Evolutionary conservation across 2,329 filamentous ascomycete genomes (phyloP), one percentile per base, ranked within the genome.

Genomic region (Alternaria sp.): DNA sequence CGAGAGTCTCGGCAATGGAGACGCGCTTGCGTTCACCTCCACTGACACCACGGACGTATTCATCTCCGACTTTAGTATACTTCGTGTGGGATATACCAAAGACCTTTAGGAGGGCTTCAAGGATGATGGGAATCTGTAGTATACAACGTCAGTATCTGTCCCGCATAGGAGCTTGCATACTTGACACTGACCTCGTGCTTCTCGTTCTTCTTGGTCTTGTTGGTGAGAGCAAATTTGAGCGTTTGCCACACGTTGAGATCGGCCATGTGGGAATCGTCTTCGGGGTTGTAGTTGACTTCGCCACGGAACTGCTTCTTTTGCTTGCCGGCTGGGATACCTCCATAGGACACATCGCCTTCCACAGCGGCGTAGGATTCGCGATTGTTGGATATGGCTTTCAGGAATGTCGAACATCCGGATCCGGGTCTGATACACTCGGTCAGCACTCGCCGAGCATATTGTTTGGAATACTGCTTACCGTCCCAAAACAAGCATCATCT

Each of bases 1-100:
- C 89, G 22, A 94, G 79, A 0, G 90, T 92, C 78, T 94, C 92
- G 2, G 90, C 90, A 65, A 94, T 93, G 22, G 88, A 67, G 54
- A 78, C 91, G 72, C 92, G 89, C 76, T 94, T 94, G 38, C 92
- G 82, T 79, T 95, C 92, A 59, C 92, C 92, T 69, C 92, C 92
- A 48, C 89, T 92, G 0, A 94, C 89, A 75, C 92, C 92, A 48
- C 90, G 86, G 7, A 89, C 85, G 69, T 83, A 87, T 63, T 90
- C 88, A 70, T 94, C 88, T n/a, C 92, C 92, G 2, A 94, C 90
- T 1, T 87, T 82, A 0, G 92, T 94, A 69, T 91, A 84, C 69
- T 86, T 88, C 1, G 91, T 93, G 71, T 94, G 92, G 12, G 83
- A 84, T 57, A 94, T 93, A 10, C 90, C 90, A 67, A 94, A 94